Conservation (phyloP, 2,329 filamentous ascomycete genomes). For the Cephalotrichum gorgonifer region DNA sequence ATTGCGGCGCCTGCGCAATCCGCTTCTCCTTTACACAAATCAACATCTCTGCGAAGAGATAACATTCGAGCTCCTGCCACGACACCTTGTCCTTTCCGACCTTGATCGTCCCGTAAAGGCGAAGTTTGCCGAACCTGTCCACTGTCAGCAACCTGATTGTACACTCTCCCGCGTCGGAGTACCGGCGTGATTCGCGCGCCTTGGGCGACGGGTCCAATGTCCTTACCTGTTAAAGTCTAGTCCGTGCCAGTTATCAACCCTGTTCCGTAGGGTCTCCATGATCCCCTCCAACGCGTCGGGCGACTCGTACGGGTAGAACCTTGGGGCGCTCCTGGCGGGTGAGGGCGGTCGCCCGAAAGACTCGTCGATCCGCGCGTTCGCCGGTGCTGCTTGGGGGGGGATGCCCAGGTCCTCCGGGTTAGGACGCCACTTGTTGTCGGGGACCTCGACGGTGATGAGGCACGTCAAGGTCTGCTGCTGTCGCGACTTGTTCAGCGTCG, state of each 20-base stretch:
- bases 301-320: slow-evolving; percentile 63
- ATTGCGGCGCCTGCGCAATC: slow-evolving; percentile 47
- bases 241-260: slow-evolving; percentile 99
- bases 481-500: slow-evolving; percentile 80
- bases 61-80: slow-evolving; percentile 97
- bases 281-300: slow-evolving; percentile 71
- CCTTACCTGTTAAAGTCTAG: slow-evolving; percentile 72
- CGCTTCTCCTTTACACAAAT: slow-evolving; percentile 99
- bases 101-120: slow-evolving; percentile 77
- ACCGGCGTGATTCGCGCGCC: too few species aligned
- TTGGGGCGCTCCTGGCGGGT: slow-evolving; percentile 44
- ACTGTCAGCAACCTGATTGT: slow-evolving; percentile 16
- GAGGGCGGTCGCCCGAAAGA: slow-evolving; percentile 47
- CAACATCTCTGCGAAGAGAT: slow-evolving; percentile 95
- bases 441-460: slow-evolving; percentile 85
- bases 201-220: too few species aligned
- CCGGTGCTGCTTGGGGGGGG: slow-evolving; percentile 30
- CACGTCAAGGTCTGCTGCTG: slow-evolving; percentile 95
- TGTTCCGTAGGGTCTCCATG: slow-evolving; percentile 70
- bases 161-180: too few species aligned
- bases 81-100: slow-evolving; percentile 94
- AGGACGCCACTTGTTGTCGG: slow-evolving; percentile 82
- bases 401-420: slow-evolving; percentile 69
- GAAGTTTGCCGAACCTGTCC: slow-evolving; percentile 75
- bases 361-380: slow-evolving; percentile 38